Base-by-base conservation (phyloP, 371 early-diverging fungal species). In the Mortierella sp. region DNA sequence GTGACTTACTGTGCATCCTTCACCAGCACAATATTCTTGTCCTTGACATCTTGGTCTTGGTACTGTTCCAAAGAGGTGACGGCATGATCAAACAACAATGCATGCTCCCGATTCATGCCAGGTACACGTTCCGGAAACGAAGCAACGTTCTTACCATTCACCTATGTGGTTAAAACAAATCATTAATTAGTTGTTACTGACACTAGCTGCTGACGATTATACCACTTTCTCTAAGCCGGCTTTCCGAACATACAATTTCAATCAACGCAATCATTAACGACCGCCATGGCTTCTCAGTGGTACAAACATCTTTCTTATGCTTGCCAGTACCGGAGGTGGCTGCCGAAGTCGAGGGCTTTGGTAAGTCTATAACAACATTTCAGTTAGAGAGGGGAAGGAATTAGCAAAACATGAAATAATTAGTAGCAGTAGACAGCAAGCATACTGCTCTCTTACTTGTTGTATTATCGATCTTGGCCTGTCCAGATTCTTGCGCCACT, bases 51-150 rank as follows among this genome's bases (percentile, higher is more conserved):
- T 34, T 70, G 70, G n/a, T n/a, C 35, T 59, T 64, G 64, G 51
- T 70, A 70, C 37, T 64, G 47, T 12, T 58, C 49, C 64, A 63
- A 28, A 4, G 49, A 70, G 23, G 4, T 32, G 37, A 63, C 64
- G 17, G 70, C 64, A 62, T 70, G 70, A 55, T 70, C 64, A 22
- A 57, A 70, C 34, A 70, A 49, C 57, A 70, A 51, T 26, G 63
- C 13, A 55, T 61, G 68, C 3, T 15, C 26, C 28, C 3, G 34
- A 10, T 7, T 22, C 68, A 68, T 70, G 26, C 26, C 53, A 22
- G 64, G 63, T 35, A 35, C 23, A 6, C 9, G 64, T 26, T 51
- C 64, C 15, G 70, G 70, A 63, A 70, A 70, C 2, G 62, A n/a
- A 7, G 49, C 37, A 45, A 34, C 22, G 31, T 58, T 57, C 26